A percentile compares a stretch with the other conserved stretches of the same genome.
phyloP scores from a whole-genome alignment of 2,329 filamentous ascomycete genomes.

The Colletotrichum godetiae region DNA sequence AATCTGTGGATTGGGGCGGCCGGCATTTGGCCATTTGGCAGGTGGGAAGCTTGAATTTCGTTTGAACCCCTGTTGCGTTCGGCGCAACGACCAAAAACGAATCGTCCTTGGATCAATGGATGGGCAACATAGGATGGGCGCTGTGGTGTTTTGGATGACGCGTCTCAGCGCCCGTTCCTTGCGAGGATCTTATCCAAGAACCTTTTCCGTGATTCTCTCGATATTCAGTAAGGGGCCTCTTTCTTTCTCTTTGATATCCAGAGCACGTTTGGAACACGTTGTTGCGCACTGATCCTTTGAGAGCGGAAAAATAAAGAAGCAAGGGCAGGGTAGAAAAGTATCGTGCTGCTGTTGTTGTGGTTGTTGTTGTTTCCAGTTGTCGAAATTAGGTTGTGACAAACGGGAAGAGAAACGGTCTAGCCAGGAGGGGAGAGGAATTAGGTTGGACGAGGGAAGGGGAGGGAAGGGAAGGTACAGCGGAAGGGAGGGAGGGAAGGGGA shows the following conservation, averaged over 20 bases:
- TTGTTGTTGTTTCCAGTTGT: constrained; percentile 2
- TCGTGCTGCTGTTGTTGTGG: neutral
- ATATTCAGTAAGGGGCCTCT: neutral
- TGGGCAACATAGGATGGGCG: neutral
- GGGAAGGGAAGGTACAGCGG: neutral
- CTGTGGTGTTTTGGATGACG: neutral
- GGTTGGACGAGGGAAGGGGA: neutral
- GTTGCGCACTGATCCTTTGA: neutral
- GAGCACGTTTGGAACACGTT: neutral
- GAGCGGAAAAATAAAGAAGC: neutral
- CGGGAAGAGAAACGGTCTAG: neutral
- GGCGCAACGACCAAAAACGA: neutral
- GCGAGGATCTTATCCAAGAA: neutral
- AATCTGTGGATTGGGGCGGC: neutral
- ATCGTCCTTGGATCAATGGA: too few relatives aligned
- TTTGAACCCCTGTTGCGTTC: neutral
- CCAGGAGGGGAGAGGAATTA: neutral
- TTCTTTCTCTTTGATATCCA: neutral
- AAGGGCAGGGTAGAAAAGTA: neutral
- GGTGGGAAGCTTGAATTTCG: neutral
- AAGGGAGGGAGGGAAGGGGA: neutral
- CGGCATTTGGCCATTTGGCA: neutral
- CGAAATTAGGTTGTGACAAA: neutral
- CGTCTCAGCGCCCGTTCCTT: neutral
- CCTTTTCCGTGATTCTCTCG: neutral